A percentile compares a stretch with the other conserved stretches of the same genome.
Evolutionary conservation across 2,329 filamentous ascomycete genomes (phyloP).

Genomic region (Fusarium sororula): DNA sequence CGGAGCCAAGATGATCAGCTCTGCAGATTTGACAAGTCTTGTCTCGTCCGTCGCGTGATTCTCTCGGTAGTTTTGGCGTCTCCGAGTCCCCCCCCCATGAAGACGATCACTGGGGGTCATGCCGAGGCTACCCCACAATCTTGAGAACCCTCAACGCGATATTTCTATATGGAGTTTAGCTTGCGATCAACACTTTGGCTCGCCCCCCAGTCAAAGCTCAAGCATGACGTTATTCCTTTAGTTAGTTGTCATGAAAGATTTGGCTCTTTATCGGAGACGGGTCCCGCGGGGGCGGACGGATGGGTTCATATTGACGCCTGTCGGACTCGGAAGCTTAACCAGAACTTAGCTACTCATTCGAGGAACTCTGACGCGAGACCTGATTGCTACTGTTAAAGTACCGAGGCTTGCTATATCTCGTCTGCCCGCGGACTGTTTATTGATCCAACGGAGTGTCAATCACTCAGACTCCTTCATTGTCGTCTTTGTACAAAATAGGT

Average conservation of each 20-base stretch:
- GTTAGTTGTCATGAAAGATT: neutral
- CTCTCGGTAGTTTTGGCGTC: neutral
- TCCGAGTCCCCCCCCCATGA: neutral
- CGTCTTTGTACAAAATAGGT: neutral
- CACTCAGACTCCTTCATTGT: neutral
- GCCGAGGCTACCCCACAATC: slow-evolving; percentile 24
- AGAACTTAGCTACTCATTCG: slow-evolving; percentile 7
- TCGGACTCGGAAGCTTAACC: slow-evolving; percentile 21
- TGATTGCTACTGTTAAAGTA: neutral
- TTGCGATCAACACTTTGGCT: slow-evolving; percentile 21
- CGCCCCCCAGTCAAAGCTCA: neutral
- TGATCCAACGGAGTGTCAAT: neutral
- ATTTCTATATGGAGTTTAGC: slow-evolving; percentile 18
- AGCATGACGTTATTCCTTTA: neutral
- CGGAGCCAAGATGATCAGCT: neutral
- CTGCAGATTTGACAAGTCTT: slow-evolving; percentile 10
- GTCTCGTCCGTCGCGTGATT: slow-evolving; percentile 3
- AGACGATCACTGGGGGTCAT: neutral
- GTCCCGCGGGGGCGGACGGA: neutral
- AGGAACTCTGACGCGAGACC: neutral
- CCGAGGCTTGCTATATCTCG: neutral
- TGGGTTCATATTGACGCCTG: neutral
- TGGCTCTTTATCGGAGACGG: neutral
- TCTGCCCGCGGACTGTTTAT: neutral
- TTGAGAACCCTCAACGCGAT: neutral